phyloP scores from a whole-genome alignment of 179 eudicot species.

The Sideroxylon spinosum region DNA sequence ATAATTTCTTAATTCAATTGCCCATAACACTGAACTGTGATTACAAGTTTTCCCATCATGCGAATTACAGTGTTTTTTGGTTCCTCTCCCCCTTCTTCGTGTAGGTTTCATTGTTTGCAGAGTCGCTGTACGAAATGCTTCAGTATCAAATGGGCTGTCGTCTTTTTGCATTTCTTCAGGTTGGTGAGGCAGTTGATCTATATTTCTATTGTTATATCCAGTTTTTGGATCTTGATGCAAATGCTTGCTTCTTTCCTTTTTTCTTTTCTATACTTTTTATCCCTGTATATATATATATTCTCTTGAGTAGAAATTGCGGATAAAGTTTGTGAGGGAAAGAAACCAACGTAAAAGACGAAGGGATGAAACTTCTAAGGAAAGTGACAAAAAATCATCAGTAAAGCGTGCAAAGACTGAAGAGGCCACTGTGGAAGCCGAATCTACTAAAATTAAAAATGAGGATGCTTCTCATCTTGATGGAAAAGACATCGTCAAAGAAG shows the following conservation, averaged over 20 bases:
- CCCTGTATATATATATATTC: neutral
- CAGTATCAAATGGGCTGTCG: slow-evolving; percentile 87
- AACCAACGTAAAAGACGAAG: slow-evolving; percentile 72
- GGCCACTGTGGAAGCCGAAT: slow-evolving; percentile 27
- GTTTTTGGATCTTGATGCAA: slow-evolving; percentile 5
- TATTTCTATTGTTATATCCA: neutral
- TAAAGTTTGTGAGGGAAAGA: slow-evolving; percentile 60
- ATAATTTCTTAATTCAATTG: slow-evolving; percentile 3
- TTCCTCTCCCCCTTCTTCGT: slow-evolving; percentile 12
- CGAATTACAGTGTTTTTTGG: neutral
- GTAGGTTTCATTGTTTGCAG: slow-evolving; percentile 93
- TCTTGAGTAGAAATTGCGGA: slow-evolving; percentile 60
- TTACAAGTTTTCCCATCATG: neutral
- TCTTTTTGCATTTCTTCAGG: slow-evolving; percentile 78
- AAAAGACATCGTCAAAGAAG: slow-evolving; percentile 31
- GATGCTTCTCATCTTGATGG: slow-evolving; percentile 37
- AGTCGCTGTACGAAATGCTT: slow-evolving; percentile 89
- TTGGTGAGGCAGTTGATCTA: slow-evolving; percentile 20
- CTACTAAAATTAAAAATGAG: slow-evolving; percentile 37
- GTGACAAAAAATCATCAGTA: slow-evolving; percentile 35
- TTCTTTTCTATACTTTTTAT: neutral
- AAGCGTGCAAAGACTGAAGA: slow-evolving; percentile 61
- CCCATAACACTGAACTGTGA: neutral
- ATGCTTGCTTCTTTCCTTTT: neutral
- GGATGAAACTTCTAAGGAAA: slow-evolving; percentile 51